Evolutionary conservation across 176 grass and related monocot genomes (phyloP), one percentile per base, ranked within the genome.

Genomic region (Echinochloa phyllopogon): DNA sequence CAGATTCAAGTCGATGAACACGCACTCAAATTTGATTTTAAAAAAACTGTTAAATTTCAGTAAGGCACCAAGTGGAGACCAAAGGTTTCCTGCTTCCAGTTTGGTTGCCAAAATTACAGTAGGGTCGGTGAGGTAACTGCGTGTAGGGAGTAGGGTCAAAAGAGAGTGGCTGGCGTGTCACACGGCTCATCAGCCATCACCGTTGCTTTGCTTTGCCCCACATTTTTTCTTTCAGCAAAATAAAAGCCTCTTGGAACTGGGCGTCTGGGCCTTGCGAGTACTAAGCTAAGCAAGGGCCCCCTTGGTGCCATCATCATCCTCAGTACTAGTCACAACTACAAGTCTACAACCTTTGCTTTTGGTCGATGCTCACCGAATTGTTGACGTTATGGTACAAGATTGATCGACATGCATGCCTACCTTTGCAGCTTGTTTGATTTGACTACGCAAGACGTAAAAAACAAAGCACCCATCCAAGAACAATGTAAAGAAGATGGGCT

Each of bases 91-190:
- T 51, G 52, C 58, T 37, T 36, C 14, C 74, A 76, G 74, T 76
- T 76, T 6, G 13, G 74, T 76, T n/a, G 74, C 50, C 42, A 56
- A 27, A 45, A 41, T 62, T 78, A 29, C 75, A 47, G 9, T 18
- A 20, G 20, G 41, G 58, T 36, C 24, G 57, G 58, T 36, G 57
- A 62, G 57, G 29, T n/a, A 65, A 64, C 16, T 2, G 23, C 42
- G 42, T 8, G 18, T 49, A 45, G 15, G 12, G 2, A 44, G 42
- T 44, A 44, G 42, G 42, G 57, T 45, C 48, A 52, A 74, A 72
- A 74, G 25, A 39, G 33, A 39, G 36, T 8, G 33, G 64, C 36
- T 8, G 64, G 64, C 36, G 15, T 39, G 36, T 9, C 64, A 39
- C 36, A 23, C 18, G 48, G 10, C 48, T 50, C 48, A 50, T 50